Percentiles rank a stretch among this genome's conserved stretches.
Evolutionary conservation across 2,329 filamentous ascomycete genomes (phyloP).

Genomic region (Colletotrichum melonis): DNA sequence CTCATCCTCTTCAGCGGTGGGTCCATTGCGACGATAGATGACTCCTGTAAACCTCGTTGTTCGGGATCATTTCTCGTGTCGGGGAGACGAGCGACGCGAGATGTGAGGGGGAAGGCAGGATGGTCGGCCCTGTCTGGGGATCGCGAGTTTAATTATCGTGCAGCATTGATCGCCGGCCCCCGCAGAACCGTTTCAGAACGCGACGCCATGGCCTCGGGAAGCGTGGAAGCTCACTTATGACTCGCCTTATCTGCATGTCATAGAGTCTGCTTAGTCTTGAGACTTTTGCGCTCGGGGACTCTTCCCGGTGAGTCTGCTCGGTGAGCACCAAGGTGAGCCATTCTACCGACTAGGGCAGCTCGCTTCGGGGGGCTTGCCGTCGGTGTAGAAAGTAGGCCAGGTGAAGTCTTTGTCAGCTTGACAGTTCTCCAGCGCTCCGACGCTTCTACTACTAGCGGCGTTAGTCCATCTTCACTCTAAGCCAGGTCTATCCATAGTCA

Average conservation of each 20-base stretch:
- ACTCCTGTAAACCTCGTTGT: not conserved
- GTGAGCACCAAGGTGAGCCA: not conserved
- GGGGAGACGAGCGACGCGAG: constrained; percentile 25
- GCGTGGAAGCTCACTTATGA: not conserved
- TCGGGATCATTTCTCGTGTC: constrained; percentile 23
- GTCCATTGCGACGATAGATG: constrained; percentile 26
- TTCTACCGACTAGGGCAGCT: not conserved
- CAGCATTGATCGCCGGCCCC: constrained; percentile 23
- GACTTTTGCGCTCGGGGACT: constrained; percentile 16
- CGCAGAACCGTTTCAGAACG: constrained; percentile 32
- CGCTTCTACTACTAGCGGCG: not conserved
- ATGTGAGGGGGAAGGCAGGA: not conserved
- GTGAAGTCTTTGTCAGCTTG: not conserved
- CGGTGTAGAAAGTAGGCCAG: not conserved
- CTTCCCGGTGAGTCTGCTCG: constrained; percentile 1
- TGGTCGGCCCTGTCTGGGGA: not conserved
- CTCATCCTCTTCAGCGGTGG: constrained; percentile 35
- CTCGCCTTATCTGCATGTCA: constrained; percentile 11
- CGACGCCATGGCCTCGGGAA: constrained; percentile 22
- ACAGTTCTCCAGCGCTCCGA: not conserved
- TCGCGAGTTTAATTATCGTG: constrained; percentile 26
- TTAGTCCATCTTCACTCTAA: not conserved
- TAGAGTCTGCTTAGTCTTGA: constrained; percentile 3
- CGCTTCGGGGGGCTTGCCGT: not conserved
- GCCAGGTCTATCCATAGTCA: too few species aligned